Base-by-base conservation (phyloP, 2,329 filamentous ascomycete species). In the Diaporthe citri region DNA sequence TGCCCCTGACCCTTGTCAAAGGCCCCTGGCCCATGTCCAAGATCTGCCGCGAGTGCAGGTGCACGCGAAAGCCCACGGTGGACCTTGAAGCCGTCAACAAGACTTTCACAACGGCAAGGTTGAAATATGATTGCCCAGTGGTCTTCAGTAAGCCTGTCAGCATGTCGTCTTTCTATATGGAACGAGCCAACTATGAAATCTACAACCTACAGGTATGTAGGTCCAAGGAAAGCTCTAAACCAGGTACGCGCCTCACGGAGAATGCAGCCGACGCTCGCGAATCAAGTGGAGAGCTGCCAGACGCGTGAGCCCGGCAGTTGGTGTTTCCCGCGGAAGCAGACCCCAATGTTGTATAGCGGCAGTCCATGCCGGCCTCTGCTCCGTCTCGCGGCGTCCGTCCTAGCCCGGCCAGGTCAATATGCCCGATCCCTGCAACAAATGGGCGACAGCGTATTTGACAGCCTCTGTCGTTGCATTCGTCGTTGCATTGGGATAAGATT, bases 371-470 rank as follows among this genome's bases (percentile, higher is more conserved):
- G n/a, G 34, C 13, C 12, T 41, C 36, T 25, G 36, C n/a, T 60
- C n/a, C 12, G 34, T 25, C 56, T 15, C 39, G 22, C 34, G 56
- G 10, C 57, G 1, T 41, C 22, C 57, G 13, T 60, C 57, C 51
- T 60, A 60, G 57, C 57, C 57, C 13, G 34, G 34, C 36, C 57
- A 10, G 34, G 57, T 39, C n/a, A 41, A 41, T 28, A 41, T 25
- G 36, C 36, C 57, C 57, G 57, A 41, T 13, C 57, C 57, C 34
- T 41, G 57, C 57, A n/a, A 6, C 57, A 60, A 41, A 60, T 60
- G 36, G 56, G 36, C 36, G 57, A 41, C 34, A 22, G 34, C 36
- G 36, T 12, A 60, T 25, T 60, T 60, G 36, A n/a, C 36, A 25
- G 12, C 34, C 36, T 60, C n/a, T 41, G 36, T 41, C 36, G 57